Conservation (phyloP, 1,284 basidiomycete genomes). For the Apiotrichum laibachii region DNA sequence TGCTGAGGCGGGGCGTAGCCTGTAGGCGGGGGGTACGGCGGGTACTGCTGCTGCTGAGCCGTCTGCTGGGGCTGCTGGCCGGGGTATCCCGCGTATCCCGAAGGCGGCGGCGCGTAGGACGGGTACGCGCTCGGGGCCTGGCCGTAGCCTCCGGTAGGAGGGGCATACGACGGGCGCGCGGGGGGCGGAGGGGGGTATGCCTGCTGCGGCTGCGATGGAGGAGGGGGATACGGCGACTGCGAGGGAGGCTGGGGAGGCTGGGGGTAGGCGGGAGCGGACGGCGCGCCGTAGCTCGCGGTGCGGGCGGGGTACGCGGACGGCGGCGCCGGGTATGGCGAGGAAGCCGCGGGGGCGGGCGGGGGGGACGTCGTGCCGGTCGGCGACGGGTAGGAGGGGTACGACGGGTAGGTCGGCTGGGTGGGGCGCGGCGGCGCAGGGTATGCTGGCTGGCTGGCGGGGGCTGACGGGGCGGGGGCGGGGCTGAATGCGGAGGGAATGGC, state of each 20-base stretch:
- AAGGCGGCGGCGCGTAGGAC: conserved; percentile 3
- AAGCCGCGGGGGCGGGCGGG: conserved; percentile 20
- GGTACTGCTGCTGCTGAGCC: conserved; percentile 9
- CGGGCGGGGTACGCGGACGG: conserved; percentile 6
- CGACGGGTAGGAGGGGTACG: conserved; percentile 21
- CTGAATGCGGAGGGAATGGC: conserved; percentile 35
- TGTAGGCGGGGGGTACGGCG: conserved; percentile 10
- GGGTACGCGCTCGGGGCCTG: conserved; percentile 7
- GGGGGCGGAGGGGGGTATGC: conserved; percentile 11
- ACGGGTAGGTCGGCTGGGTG: conserved; percentile 15
- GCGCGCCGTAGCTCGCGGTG: conserved; percentile 28
- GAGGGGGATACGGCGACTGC: conserved; percentile 5
- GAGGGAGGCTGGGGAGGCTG: conserved; percentile 8
- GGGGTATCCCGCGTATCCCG: background rate
- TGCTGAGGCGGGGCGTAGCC: conserved; percentile 10
- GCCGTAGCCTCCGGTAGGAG: background rate
- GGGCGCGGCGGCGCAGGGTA: conserved; percentile 27
- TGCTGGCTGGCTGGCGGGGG: conserved; percentile 12
- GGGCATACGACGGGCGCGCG: conserved; percentile 3
- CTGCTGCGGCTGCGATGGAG: background rate
- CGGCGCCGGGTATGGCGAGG: conserved; percentile 21
- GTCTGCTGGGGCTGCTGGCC: background rate
- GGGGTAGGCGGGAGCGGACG: conserved; percentile 13
- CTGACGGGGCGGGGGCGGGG: conserved; percentile 13
- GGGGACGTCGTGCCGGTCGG: conserved; percentile 23